These are phyloP conservation scores for Bacterosira constricta DNA, from an alignment of 108 stramenopile genomes.

Conservation along the genomic window DNA sequence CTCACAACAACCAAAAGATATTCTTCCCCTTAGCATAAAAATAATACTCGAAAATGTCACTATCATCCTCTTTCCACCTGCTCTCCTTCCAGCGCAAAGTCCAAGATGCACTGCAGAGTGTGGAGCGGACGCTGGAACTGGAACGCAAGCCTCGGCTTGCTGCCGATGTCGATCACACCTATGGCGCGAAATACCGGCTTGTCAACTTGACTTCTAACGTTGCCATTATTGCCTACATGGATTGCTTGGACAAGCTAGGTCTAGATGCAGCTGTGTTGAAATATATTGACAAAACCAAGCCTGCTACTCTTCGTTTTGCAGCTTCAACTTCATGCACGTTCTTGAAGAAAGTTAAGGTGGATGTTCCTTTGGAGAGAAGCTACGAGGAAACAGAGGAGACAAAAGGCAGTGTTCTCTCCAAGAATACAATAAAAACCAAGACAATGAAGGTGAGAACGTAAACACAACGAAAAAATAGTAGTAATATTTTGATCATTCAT, in stretches of 20 bases:
- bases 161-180: constrained; percentile 58
- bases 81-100: constrained; percentile 45
- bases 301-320: constrained; percentile 63
- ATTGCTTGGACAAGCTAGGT: constrained; percentile 68
- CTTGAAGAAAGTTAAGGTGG: constrained; percentile 48
- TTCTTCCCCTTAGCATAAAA: too few species aligned
- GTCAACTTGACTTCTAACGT: constrained; percentile 68
- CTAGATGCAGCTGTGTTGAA: constrained; percentile 45
- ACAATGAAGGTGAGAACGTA: constrained; percentile 20
- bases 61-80: constrained; percentile 10
- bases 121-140: constrained; percentile 29
- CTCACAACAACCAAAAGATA: too few species aligned
- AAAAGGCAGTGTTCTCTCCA: constrained; percentile 20
- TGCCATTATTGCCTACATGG: constrained; percentile 64
- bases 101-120: constrained; percentile 22
- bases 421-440: constrained; percentile 13
- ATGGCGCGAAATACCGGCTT: constrained; percentile 74
- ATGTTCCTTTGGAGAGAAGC: constrained; percentile 38
- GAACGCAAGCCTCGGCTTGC: constrained; percentile 39
- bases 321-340: constrained; percentile 44
- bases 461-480: too few species aligned
- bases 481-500: background rate
- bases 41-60: too few species aligned
- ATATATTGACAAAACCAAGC: constrained; percentile 38
- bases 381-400: constrained; percentile 22